Percentiles rank a stretch among this genome's conserved stretches.
These are phyloP conservation scores for Venustampulla echinocandica DNA, from an alignment of 495 filamentous ascomycete genomes.

Conservation along the genomic window DNA sequence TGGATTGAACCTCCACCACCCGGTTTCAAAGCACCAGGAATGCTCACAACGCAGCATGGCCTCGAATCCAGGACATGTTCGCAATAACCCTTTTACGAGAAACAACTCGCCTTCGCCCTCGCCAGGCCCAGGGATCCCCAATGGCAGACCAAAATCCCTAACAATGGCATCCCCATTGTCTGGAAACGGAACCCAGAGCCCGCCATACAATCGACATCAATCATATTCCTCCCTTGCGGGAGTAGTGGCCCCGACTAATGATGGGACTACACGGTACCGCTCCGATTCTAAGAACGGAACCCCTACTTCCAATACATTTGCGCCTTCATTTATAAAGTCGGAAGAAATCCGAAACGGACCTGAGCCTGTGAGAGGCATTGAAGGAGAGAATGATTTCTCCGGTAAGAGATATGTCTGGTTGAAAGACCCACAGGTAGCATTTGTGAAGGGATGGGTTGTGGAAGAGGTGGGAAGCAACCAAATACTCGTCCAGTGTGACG, in stretches of 20 bases:
- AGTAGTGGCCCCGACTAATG: constrained; percentile 12
- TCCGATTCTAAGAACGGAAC: constrained; percentile 53
- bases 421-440: constrained; percentile 74
- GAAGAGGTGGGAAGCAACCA: constrained; percentile 61
- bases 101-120: constrained; percentile 45
- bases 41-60: constrained; percentile 21
- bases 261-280: constrained; percentile 34
- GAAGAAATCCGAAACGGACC: constrained; percentile 58
- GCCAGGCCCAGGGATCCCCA: constrained; percentile 42
- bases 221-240: constrained; percentile 31
- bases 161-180: constrained; percentile 50
- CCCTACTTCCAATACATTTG: constrained; percentile 64
- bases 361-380: constrained; percentile 67
- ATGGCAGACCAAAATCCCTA: constrained; percentile 61
- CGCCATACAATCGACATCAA: constrained; percentile 30
- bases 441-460: constrained; percentile 84
- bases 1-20: neutral
- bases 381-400: constrained; percentile 96
- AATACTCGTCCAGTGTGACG: constrained; percentile 83
- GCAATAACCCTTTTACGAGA: constrained; percentile 70
- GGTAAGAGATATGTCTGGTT: constrained; percentile 99
- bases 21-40: neutral
- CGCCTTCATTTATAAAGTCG: constrained; percentile 87
- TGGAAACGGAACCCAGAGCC: constrained; percentile 26
- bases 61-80: constrained; percentile 17